Conservation (phyloP, 495 filamentous ascomycete genomes). For the Penicillium mononematosum region DNA sequence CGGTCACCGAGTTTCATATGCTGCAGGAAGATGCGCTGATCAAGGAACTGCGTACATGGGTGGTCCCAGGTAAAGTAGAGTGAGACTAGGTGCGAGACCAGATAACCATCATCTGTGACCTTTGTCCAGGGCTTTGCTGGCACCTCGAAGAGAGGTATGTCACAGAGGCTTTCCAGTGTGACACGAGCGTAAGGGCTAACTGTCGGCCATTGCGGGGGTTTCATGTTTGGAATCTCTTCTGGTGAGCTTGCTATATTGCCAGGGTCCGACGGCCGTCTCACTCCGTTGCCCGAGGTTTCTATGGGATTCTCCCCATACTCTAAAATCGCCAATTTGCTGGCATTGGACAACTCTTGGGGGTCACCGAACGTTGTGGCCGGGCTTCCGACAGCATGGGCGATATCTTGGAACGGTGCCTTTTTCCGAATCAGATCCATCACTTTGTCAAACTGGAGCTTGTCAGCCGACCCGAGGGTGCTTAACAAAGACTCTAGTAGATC, state of each 20-base stretch:
- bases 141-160: slow-evolving; percentile 37
- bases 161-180: slow-evolving; percentile 37
- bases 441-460: slow-evolving; percentile 24
- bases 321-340: slow-evolving; percentile 10
- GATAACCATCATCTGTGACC: slow-evolving; percentile 43
- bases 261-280: slow-evolving; percentile 10
- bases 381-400: slow-evolving; percentile 26
- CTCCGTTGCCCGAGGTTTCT: not conserved
- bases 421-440: slow-evolving; percentile 31
- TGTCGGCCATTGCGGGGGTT: slow-evolving; percentile 6
- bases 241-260: slow-evolving; percentile 13
- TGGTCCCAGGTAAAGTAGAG: slow-evolving; percentile 50
- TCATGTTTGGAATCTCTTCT: slow-evolving; percentile 18
- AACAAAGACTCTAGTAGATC: slow-evolving; percentile 34
- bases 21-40: slow-evolving; percentile 35
- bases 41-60: slow-evolving; percentile 38
- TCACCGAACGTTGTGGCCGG: slow-evolving; percentile 23
- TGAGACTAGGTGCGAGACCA: slow-evolving; percentile 50
- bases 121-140: slow-evolving; percentile 47
- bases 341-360: slow-evolving; percentile 9
- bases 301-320: slow-evolving; percentile 13
- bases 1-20: slow-evolving; percentile 28
- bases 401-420: slow-evolving; percentile 24
- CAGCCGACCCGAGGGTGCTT: slow-evolving; percentile 27
- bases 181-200: slow-evolving; percentile 31